Evolutionary conservation across 495 filamentous ascomycete genomes (phyloP).

Genomic region (Penicillium fimorum): DNA sequence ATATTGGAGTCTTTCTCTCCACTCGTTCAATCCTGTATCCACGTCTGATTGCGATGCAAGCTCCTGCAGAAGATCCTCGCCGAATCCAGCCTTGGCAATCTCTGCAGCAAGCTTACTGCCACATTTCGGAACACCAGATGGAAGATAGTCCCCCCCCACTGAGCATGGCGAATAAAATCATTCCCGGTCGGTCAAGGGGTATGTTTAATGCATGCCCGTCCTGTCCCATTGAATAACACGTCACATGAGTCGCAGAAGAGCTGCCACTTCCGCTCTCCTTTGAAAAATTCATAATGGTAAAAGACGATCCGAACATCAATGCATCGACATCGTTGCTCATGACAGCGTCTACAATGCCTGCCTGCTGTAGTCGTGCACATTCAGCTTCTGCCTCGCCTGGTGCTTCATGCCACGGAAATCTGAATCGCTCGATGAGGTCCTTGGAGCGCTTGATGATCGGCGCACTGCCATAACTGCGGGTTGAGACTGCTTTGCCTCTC

Average conservation of each 20-base stretch:
- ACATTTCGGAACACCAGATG: constrained; percentile 83
- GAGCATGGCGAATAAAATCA: constrained; percentile 93
- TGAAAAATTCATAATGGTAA: constrained; percentile 80
- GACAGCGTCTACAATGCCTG: constrained; percentile 89
- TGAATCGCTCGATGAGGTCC: constrained; percentile 78
- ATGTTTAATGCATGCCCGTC: constrained; percentile 31
- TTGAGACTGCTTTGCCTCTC: constrained; percentile 56
- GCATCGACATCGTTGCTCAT: constrained; percentile 98
- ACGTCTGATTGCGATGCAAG: constrained; percentile 48
- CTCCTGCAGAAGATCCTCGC: constrained; percentile 66
- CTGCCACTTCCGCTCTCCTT: constrained; percentile 61
- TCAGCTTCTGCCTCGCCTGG: constrained; percentile 97
- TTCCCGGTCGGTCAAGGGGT: constrained; percentile 76
- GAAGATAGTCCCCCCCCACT: constrained; percentile 95
- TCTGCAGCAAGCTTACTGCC: constrained; percentile 85
- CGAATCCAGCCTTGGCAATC: constrained; percentile 87
- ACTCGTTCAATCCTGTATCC: constrained; percentile 53
- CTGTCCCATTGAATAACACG: constrained; percentile 62
- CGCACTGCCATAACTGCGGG: constrained; percentile 41
- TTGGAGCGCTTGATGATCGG: constrained; percentile 64
- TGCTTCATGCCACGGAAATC: constrained; percentile 79
- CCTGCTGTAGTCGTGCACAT: constrained; percentile 80
- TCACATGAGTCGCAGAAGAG: constrained; percentile 81
- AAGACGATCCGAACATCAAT: constrained; percentile 89
- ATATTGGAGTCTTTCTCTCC: constrained; percentile 71